Conservation (phyloP, 176 grass and related monocot genomes). For the Eragrostis curvula region DNA sequence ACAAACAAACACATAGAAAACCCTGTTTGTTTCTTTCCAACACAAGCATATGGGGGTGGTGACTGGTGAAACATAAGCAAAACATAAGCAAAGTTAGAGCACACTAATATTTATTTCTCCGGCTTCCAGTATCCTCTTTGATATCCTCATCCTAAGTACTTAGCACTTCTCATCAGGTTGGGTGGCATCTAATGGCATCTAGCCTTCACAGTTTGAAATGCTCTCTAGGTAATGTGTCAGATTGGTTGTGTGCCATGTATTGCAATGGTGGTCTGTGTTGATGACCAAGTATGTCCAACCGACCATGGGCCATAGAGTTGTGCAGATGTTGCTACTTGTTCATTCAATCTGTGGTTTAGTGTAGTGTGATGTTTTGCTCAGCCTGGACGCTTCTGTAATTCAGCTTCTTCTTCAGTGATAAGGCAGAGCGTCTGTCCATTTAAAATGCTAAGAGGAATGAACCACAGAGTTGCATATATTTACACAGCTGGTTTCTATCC, state of each 20-base stretch:
- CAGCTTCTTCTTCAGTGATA: neutral
- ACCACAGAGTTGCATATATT: neutral
- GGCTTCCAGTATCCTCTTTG: neutral
- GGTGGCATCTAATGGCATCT: neutral
- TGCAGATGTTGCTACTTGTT: neutral
- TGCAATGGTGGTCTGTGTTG: neutral
- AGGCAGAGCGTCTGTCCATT: neutral
- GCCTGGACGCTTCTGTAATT: neutral
- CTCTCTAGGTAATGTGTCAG: neutral
- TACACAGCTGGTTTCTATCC: neutral
- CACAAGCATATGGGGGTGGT: slow-evolving; percentile 3
- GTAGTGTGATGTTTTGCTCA: neutral
- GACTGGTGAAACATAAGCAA: neutral
- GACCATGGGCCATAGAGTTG: neutral
- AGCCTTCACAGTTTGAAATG: slow-evolving; percentile 5
- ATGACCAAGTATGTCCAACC: neutral
- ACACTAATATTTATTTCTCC: neutral
- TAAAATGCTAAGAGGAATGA: neutral
- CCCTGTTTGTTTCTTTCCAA: neutral
- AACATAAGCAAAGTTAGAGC: neutral
- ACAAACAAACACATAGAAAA: neutral
- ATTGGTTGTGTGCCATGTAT: neutral
- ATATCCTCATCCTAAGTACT: neutral
- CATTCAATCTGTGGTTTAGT: neutral
- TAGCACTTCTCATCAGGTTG: neutral